Percentiles rank a stretch among this genome's conserved stretches.
These are phyloP conservation scores for Podaxis sp. DNA, from an alignment of 768 basidiomycete genomes.

Conservation along the genomic window DNA sequence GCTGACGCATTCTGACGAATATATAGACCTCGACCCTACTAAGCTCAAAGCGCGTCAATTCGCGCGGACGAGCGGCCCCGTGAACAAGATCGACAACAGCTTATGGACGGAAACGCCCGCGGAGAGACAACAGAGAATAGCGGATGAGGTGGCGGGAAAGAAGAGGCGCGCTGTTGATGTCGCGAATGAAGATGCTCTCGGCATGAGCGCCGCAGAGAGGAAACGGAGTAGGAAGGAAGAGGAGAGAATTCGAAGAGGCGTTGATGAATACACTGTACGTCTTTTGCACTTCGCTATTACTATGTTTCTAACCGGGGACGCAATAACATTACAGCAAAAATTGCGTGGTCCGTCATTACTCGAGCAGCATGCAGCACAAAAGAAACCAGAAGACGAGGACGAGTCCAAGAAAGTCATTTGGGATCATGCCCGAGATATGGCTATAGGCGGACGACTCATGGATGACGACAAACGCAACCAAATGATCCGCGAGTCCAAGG, in stretches of 20 bases:
- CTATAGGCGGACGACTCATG: conserved; percentile 82
- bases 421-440: conserved; percentile 94
- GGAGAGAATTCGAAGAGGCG: conserved; percentile 61
- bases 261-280: conserved; percentile 79
- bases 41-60: conserved; percentile 82
- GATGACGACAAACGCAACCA: conserved; percentile 79
- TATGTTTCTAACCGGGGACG: neutral
- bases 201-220: conserved; percentile 37
- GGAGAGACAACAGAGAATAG: conserved; percentile 86
- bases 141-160: conserved; percentile 93
- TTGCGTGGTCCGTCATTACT: conserved; percentile 55
- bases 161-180: conserved; percentile 68
- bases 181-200: conserved; percentile 39
- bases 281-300: neutral
- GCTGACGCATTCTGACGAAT: neutral
- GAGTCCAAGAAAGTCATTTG: conserved; percentile 66
- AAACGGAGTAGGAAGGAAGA: conserved; percentile 67
- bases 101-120: conserved; percentile 98
- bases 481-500: conserved; percentile 77
- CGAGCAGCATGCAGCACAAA: conserved; percentile 44
- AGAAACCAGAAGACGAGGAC: conserved; percentile 42
- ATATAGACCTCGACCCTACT: conserved; percentile 79
- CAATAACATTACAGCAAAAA: conserved; percentile 32
- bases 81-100: conserved; percentile 54
- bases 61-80: conserved; percentile 42